Base-by-base conservation (phyloP, 192 early-diverging fungal genomes). In the Coemansia javaensis region DNA sequence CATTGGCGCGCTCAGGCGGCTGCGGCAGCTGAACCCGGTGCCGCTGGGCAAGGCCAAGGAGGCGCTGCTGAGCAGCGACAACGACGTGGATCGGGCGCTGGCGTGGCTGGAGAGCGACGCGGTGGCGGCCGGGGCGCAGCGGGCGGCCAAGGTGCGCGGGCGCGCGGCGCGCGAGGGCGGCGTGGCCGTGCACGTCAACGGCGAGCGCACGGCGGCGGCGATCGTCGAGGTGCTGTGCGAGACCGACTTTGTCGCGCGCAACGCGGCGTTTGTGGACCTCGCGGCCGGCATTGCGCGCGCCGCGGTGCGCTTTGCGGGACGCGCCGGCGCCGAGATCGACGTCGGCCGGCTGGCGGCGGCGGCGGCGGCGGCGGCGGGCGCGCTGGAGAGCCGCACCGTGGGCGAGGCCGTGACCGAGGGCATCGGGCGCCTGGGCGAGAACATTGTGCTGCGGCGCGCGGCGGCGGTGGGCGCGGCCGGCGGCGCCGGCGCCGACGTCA, bases 181-280 rank as follows among this genome's bases (percentile, higher is more conserved):
- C 5, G 75, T 82, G 10, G 66, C 77, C 2, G 61, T 85, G 37
- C 74, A 83, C 18, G 50, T 53, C 35, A 63, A 59, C 47, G 64
- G 56, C 5, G 44, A 43, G 46, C 63, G 55, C 40, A 71, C 75
- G 22, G 66, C 68, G 21, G 81, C 79, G 12, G 66, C 86, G 11
- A 82, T 88, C 32, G 66, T 87, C 21, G 86, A 90, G 76, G 82
- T 88, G 39, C 62, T 57, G 66, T 91, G 88, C 50, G 95, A 98
- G 65, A 94, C 95, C 0, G 95, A 98, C 62, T 98, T 98, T 81
- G 95, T 98, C 5, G 89, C 90, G 7, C 81, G 88, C 46, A 89
- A 86, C 55, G 64, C 62, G 21, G 60, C 84, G 38, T 96, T 96
- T 77, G 79, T 83, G 25, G 69, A 82, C 24, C 77, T 93, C 32